Percentiles rank a stretch among this genome's conserved stretches.
phyloP scores from a whole-genome alignment of 2,329 filamentous ascomycete genomes.

The Chaetomium strumarium region DNA sequence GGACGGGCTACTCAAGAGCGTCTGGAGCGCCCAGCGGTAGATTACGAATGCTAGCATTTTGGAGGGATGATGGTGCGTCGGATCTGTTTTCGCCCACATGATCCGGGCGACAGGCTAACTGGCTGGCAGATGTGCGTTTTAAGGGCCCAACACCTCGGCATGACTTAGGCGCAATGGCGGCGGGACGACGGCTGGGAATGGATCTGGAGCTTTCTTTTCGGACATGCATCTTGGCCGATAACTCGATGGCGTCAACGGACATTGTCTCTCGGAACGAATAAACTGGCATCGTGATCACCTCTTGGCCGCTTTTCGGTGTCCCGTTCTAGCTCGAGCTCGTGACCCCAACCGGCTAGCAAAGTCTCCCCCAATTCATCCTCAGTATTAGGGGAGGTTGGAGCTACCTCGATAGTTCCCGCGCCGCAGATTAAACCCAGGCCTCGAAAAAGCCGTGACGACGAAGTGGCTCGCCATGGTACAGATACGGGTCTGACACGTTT shows the following conservation, averaged over 20 bases:
- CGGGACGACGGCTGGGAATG: conserved; percentile 22
- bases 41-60: conserved; percentile 24
- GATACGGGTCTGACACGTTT: conserved; percentile 59
- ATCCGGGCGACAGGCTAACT: conserved; percentile 10
- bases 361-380: conserved; percentile 45
- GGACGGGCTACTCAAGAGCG: conserved; percentile 93
- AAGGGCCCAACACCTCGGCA: conserved; percentile 18
- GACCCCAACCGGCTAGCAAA: conserved; percentile 46
- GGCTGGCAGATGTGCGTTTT: conserved; percentile 22
- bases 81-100: neutral
- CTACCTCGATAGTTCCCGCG: conserved; percentile 52
- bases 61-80: conserved; percentile 24
- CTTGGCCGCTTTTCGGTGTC: neutral
- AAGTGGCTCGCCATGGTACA: conserved; percentile 54
- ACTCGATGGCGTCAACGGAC: conserved; percentile 26
- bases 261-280: conserved; percentile 27
- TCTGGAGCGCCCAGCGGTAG: conserved; percentile 77
- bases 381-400: conserved; percentile 49
- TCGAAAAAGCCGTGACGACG: conserved; percentile 56
- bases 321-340: neutral
- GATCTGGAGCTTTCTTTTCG: conserved; percentile 18
- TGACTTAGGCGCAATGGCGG: conserved; percentile 21
- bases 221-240: conserved; percentile 19
- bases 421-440: conserved; percentile 53
- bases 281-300: conserved; percentile 25